Percentiles rank a stretch among this genome's conserved stretches.
Conservation (phyloP, 768 basidiomycete species). For the Trametes maxima region DNA sequence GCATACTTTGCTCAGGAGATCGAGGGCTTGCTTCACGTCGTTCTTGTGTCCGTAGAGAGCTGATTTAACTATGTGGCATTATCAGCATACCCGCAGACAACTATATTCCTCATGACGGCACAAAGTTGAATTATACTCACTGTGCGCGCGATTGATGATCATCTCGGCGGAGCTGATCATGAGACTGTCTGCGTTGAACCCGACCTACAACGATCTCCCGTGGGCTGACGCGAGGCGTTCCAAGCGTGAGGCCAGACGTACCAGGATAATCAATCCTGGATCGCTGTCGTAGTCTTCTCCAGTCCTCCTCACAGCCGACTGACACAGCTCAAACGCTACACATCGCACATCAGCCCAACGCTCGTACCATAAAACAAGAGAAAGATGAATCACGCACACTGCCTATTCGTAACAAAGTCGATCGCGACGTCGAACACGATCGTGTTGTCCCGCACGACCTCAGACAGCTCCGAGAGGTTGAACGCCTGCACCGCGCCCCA, state of each 20-base stretch:
- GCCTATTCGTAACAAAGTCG: constrained; percentile 27
- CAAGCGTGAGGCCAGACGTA: neutral
- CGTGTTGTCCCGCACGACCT: constrained; percentile 1
- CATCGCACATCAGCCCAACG: neutral
- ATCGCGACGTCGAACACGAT: constrained; percentile 30
- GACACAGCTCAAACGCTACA: constrained; percentile 4
- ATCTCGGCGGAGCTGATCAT: neutral
- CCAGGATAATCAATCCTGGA: neutral
- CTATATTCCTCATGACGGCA: too few species aligned
- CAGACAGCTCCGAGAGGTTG: constrained; percentile 22
- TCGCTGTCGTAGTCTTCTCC: neutral
- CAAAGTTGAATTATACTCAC: neutral
- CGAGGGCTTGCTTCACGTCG: neutral
- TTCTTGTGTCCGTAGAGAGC: neutral
- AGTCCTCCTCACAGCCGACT: neutral
- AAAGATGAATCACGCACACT: constrained; percentile 19
- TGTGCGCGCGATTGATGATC: neutral
- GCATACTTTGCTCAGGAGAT: neutral
- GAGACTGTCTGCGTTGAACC: constrained; percentile 1
- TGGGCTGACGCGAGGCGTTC: neutral
- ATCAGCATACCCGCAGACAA: too few species aligned
- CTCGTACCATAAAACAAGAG: neutral
- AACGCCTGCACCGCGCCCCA: constrained; percentile 29
- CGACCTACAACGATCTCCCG: neutral
- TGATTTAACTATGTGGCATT: neutral